phyloP scores from a whole-genome alignment of 2,329 filamentous ascomycete genomes.

The Neonectria magnoliae region DNA sequence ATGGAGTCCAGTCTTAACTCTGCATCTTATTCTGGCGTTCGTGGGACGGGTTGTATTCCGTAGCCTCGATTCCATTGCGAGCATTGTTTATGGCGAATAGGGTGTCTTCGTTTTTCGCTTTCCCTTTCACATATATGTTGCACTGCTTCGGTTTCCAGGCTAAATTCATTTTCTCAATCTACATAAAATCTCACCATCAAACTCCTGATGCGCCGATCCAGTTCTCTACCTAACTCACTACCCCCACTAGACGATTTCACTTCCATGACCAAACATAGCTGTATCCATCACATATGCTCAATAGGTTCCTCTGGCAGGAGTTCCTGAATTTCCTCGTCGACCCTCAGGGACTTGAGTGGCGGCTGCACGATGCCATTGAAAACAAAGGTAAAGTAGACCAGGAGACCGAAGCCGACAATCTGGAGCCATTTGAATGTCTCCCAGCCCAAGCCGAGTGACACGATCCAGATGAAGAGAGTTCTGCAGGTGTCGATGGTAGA shows the following conservation, averaged over 20 bases:
- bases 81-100: constrained; percentile 30
- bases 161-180: constrained; percentile 12
- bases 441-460: constrained; percentile 93
- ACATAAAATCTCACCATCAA: neutral
- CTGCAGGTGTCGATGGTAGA: constrained; percentile 98
- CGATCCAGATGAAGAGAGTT: constrained; percentile 97
- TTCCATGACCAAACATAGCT: neutral
- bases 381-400: constrained; percentile 96
- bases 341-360: constrained; percentile 75
- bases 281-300: constrained; percentile 65
- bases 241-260: neutral
- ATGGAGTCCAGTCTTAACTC: neutral
- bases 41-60: constrained; percentile 22
- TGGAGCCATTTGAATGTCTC: constrained; percentile 98
- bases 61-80: constrained; percentile 9
- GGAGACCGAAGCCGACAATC: constrained; percentile 84
- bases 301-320: constrained; percentile 85
- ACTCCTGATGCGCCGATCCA: constrained; percentile 21
- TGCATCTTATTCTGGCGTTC: constrained; percentile 29
- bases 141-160: constrained; percentile 6
- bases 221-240: neutral
- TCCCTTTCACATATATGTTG: constrained; percentile 4
- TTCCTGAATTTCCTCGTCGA: constrained; percentile 65
- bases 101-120: constrained; percentile 4
- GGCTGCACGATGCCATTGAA: constrained; percentile 95